A percentile compares a stretch with the other conserved stretches of the same genome.
These are phyloP conservation scores for Boeremia exigua DNA, from an alignment of 2,329 filamentous ascomycete genomes.

Conservation along the genomic window DNA sequence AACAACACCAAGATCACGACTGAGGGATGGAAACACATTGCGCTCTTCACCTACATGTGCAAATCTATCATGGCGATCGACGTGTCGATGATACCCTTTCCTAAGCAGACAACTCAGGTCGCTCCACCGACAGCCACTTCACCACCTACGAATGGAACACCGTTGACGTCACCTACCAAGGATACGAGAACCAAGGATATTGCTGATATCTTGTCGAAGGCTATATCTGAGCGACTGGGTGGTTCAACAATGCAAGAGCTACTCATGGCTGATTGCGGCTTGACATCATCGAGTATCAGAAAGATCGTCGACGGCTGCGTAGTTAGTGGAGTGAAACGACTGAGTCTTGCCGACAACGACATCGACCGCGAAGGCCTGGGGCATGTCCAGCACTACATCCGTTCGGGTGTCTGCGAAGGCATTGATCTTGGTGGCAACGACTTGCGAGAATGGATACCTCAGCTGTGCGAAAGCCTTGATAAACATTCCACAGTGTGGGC, in stretches of 20 bases:
- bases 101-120: slow-evolving; percentile 24
- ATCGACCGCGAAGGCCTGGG: slow-evolving; percentile 75
- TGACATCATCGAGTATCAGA: slow-evolving; percentile 73
- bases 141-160: slow-evolving; percentile 14
- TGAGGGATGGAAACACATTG: slow-evolving; percentile 91
- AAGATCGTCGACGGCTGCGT: slow-evolving; percentile 83
- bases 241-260: slow-evolving; percentile 81
- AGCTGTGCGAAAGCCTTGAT: slow-evolving; percentile 59
- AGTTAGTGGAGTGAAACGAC: slow-evolving; percentile 75
- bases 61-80: slow-evolving; percentile 85
- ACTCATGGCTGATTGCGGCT: slow-evolving; percentile 78
- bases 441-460: slow-evolving; percentile 55
- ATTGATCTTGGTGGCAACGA: slow-evolving; percentile 90
- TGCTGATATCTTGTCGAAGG: slow-evolving; percentile 72
- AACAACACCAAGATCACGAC: slow-evolving; percentile 84
- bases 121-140: slow-evolving; percentile 25
- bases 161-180: slow-evolving; percentile 11
- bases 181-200: slow-evolving; percentile 56
- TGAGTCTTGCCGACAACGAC: slow-evolving; percentile 83
- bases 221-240: slow-evolving; percentile 76
- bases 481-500: slow-evolving; percentile 71
- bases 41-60: slow-evolving; percentile 88
- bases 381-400: slow-evolving; percentile 78
- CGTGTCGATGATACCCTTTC: slow-evolving; percentile 80
- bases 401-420: slow-evolving; percentile 79